Base-by-base conservation (phyloP, 345 rosid genomes). In the Brassica juncea region DNA sequence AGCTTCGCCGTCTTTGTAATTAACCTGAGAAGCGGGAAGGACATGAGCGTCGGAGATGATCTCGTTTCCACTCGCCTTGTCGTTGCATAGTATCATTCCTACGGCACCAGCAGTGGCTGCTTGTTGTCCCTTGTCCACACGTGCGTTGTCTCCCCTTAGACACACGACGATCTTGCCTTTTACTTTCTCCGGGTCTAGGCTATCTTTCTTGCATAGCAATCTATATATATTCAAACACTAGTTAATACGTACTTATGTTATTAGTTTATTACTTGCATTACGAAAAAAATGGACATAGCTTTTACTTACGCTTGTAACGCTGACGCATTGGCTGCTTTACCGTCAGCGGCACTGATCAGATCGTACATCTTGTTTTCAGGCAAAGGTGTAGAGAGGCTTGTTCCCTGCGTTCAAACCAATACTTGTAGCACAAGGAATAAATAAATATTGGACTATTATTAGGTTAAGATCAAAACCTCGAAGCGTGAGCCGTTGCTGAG, bases 21-120 rank as follows among this genome's bases (percentile, higher is more conserved):
- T 74, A 55, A 93, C 70, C 7, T 91, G 93, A 4, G 89, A 44
- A 57, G 93, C 84, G 2, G 98, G 94, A 42, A 91, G 90, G 59
- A 90, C 72, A 76, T 89, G 97, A 16, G 86, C 79, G 79, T 90
- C 94, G 0, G 91, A 82, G 5, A 70, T 63, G 32, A 89, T 44
- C 30, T 84, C 86, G 34, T 86, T 81, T 11, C 94, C 92, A 30
- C 59, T 77, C 0, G 44, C 42, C 57, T 82, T 30, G 28, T 87
- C 89, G 31, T 91, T 93, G 87, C 89, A 89, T 14, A 93, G 84
- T 59, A 91, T 88, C 90, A 91, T 88, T 61, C 95, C 97, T 0
- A 15, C 89, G 0, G 90, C 97, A 1, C 98, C 92, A 0, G 89
- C 95, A 19, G 1, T 2, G 3, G 77, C 73, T 2, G 86, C 94